Evolutionary conservation across 2,329 filamentous ascomycete genomes (phyloP), one percentile per base, ranked within the genome.

Genomic region (Didymosphaeria variabile): DNA sequence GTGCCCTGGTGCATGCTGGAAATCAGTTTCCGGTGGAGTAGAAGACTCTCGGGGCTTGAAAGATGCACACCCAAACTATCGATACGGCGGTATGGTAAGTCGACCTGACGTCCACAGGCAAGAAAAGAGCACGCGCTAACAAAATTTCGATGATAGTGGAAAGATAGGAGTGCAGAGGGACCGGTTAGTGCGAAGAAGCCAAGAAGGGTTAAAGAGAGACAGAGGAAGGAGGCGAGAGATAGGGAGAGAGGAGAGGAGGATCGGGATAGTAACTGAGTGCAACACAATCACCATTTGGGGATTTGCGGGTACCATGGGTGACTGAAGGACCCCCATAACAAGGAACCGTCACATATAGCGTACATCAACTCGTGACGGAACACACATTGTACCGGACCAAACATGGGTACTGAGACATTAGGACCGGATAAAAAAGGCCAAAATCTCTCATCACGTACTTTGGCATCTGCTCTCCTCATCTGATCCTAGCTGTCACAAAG

Each of bases 1-100:
- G 9, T 82, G 81, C 61, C 77, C 80, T 0, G 79, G 79, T 4
- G 63, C 69, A 17, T 82, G 81, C 70, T 83, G 81, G 81, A 73
- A 72, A 34, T 67, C 70, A 2, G 79, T 82, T 1, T 80, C 77
- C 1, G 81, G 81, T n/a, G 80, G 80, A 7, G 71, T 79, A 1
- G 77, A 80, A 40, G 81, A 83, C 64, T 81, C 69, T 4, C 60
- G 62, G 23, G 69, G 69, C 1, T 21, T 72, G 13, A 55, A 68
- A 44, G 67, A 62, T 0, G 31, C 59, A 34, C 70, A 55, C 56
- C 68, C 66, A 3, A 46, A 57, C 31, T 73, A 72, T 40, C 47
- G 76, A 6, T 74, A 78, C 44, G 69, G 70, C 0, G 74, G 76
- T 7, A 77, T 77, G 67, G 74, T 77, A 19, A 63, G 71, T 62